Evolutionary conservation across 2,329 filamentous ascomycete species (phyloP).

Genomic region (Aspergillus flavus): DNA sequence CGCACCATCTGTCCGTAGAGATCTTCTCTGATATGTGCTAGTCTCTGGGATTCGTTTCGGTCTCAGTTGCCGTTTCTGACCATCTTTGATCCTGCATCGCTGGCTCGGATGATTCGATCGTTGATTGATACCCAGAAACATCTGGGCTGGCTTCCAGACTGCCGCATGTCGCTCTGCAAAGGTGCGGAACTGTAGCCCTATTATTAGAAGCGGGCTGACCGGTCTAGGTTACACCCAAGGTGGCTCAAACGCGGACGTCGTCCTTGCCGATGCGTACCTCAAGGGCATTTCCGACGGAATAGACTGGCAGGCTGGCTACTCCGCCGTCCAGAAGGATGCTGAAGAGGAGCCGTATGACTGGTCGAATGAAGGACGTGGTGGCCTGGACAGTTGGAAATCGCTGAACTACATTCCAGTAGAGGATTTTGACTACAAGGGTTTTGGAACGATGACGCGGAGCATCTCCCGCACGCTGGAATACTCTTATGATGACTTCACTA

Average conservation of each 20-base stretch:
- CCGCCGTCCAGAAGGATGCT: conserved; percentile 70
- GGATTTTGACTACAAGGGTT: conserved; percentile 67
- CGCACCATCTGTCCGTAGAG: not conserved
- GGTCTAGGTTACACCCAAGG: conserved; percentile 67
- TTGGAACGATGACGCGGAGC: conserved; percentile 69
- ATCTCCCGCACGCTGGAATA: conserved; percentile 76
- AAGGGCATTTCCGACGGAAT: conserved; percentile 66
- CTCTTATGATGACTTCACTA: conserved; percentile 72
- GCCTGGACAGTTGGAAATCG: conserved; percentile 69
- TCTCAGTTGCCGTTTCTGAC: conserved; percentile 70
- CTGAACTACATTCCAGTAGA: conserved; percentile 71
- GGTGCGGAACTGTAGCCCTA: conserved; percentile 18
- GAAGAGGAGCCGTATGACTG: conserved; percentile 71
- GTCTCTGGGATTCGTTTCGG: conserved; percentile 70
- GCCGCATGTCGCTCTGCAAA: conserved; percentile 72
- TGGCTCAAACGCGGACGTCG: conserved; percentile 71
- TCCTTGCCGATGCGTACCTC: conserved; percentile 68
- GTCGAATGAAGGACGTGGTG: conserved; percentile 69
- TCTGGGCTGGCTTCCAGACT: conserved; percentile 72
- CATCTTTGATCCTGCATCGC: conserved; percentile 63
- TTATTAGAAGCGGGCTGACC: not conserved
- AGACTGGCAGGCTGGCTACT: conserved; percentile 68
- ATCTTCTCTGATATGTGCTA: conserved; percentile 21
- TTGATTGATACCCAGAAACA: conserved; percentile 72
- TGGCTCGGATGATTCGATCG: conserved; percentile 67